These are phyloP conservation scores for Diplosphaera chodatii DNA, from an alignment of 139 green algal genomes.

Conservation along the genomic window DNA sequence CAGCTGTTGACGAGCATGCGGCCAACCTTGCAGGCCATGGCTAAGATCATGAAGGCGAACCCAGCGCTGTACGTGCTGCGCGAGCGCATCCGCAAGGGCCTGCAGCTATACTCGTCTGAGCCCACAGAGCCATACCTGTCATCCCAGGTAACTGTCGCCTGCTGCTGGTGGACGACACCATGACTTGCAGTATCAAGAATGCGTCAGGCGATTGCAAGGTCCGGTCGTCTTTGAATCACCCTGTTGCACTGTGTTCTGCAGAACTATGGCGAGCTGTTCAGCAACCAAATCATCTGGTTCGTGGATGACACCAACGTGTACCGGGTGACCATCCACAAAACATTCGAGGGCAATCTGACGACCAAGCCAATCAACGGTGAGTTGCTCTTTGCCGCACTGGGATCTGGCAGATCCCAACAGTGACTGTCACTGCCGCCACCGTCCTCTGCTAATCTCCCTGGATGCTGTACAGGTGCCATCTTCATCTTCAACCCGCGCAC, in stretches of 20 bases:
- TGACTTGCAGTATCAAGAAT: too few relatives aligned
- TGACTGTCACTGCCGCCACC: too few relatives aligned
- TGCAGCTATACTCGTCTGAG: conserved; percentile 98
- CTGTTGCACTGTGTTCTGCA: conserved; percentile 27
- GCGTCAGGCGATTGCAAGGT: too few relatives aligned
- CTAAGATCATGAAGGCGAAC: conserved; percentile 99
- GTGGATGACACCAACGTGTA: conserved; percentile 99
- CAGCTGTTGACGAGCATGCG: too few relatives aligned
- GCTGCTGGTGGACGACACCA: too few relatives aligned
- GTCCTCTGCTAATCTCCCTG: too few relatives aligned
- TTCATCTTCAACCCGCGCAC: conserved; percentile 99
- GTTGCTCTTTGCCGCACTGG: too few relatives aligned
- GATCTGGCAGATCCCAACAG: too few relatives aligned
- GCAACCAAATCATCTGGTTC: conserved; percentile 99
- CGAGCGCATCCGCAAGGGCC: conserved; percentile 95
- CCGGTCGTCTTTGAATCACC: too few relatives aligned
- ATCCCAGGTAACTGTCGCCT: conserved; percentile 29
- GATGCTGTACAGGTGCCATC: conserved; percentile 74
- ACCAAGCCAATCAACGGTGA: conserved; percentile 93
- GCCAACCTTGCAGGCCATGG: conserved; percentile 59
- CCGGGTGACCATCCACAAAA: conserved; percentile 99
- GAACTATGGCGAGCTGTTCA: conserved; percentile 99
- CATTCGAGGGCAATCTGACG: conserved; percentile 95
- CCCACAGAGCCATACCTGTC: conserved; percentile 99
- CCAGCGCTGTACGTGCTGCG: conserved; percentile 98